Base-by-base conservation (phyloP, 805 yeast species). In the Lachancea lanzarotensis region DNA sequence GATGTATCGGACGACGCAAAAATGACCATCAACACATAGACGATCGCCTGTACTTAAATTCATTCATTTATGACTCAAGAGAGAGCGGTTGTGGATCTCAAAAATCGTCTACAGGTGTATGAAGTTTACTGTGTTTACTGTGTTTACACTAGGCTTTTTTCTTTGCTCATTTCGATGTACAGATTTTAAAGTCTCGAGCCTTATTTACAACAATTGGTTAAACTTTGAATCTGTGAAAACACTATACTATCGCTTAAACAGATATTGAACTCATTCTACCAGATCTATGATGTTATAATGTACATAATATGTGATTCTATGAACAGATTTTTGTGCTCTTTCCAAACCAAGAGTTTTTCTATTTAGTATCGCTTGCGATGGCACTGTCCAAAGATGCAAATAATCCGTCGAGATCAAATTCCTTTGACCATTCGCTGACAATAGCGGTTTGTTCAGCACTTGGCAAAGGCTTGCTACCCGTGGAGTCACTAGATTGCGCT, bases 361-460 rank as follows among this genome's bases (percentile, higher is more conserved):
- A 38, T 13, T 45, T 44, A 36, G 25, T 32, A 9, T 36, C 41
- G 19, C 52, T 52, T 19, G 52, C 52, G 37, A 63, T 60, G n/a
- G 59, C 63, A 35, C 54, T 57, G 45, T 70, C 73, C 33, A 70
- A 48, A 36, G 70, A 55, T 10, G 72, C 67, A 46, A 90, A 81
- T 51, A 90, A 72, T 3, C 85, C 87, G 63, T 87, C 96, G 54
- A 93, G 72, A 66, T 89, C 96, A 63, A 93, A 90, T 68, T 90
- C 98, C 65, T 87, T 77, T 17, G 97, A 82, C 97, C 98, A 93
- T 55, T 79, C 76, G 13, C 74, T 68, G n/a, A 93, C 98, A 57
- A 93, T 77, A 11, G 87, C 80, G 30, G 91, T 84, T 53, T 79
- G 85, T 46, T 71, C 74, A 49, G 73, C 74, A 53, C 65, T 66